phyloP scores from a whole-genome alignment of 2,329 filamentous ascomycete genomes.

The Aspergillus pseudotamarii region DNA sequence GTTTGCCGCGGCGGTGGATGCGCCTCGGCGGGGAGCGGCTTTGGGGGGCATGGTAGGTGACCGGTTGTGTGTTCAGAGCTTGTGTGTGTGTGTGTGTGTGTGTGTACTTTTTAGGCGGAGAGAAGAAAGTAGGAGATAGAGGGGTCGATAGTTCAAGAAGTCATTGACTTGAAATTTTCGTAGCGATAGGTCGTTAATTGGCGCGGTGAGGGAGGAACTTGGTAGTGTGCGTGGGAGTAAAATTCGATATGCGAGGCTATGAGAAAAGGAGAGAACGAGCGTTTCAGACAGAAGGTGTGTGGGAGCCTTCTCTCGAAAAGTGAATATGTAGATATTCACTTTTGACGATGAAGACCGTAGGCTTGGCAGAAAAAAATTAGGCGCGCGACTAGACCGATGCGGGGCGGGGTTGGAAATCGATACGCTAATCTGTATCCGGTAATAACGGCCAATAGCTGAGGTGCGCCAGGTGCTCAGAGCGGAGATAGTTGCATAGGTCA shows the following conservation, averaged over 20 bases:
- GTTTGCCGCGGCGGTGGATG: conserved; percentile 21
- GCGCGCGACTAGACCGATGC: conserved; percentile 8
- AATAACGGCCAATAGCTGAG: background rate
- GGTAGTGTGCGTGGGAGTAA: no score
- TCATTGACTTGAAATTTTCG: background rate
- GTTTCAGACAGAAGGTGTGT: no score
- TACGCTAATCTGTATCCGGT: background rate
- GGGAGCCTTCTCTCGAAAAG: background rate
- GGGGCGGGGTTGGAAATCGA: background rate
- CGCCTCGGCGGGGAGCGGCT: conserved; percentile 30
- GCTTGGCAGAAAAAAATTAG: conserved; percentile 6
- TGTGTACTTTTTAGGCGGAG: background rate
- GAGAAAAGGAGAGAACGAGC: background rate
- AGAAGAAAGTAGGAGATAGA: background rate
- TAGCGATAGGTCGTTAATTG: background rate
- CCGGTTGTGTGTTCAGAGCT: background rate
- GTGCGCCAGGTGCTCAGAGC: background rate
- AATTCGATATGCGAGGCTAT: background rate
- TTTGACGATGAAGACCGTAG: background rate
- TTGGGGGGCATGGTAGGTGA: conserved; percentile 38
- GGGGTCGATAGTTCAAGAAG: background rate
- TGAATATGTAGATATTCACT: background rate
- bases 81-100: no score
- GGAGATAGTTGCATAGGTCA: no score
- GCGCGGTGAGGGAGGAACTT: background rate